These are phyloP conservation scores for Cryptococcus maquisensis DNA, from an alignment of 1,284 basidiomycete species.

Conservation along the genomic window DNA sequence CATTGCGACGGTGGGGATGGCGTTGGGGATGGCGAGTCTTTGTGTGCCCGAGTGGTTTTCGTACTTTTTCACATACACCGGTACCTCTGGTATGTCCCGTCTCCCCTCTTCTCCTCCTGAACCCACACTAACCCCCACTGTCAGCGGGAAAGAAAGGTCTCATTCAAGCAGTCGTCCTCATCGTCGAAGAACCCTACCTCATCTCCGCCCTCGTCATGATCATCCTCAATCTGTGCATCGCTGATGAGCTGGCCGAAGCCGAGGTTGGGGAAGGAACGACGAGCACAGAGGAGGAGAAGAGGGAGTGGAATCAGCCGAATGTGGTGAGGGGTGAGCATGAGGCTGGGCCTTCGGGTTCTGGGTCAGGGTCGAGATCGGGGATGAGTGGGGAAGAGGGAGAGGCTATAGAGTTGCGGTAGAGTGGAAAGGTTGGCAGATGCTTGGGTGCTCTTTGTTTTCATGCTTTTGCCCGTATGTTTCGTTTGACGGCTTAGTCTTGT, in stretches of 20 bases:
- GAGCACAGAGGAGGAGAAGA: slow-evolving; percentile 9
- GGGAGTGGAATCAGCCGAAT: slow-evolving; percentile 14
- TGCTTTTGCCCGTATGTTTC: no score
- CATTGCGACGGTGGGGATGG: slow-evolving; percentile 64
- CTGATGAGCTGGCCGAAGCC: slow-evolving; percentile 14
- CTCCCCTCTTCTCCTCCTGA: background rate
- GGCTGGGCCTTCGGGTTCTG: background rate
- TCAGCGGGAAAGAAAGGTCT: slow-evolving; percentile 65
- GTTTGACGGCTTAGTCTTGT: no score
- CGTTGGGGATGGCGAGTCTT: slow-evolving; percentile 66
- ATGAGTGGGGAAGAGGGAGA: background rate
- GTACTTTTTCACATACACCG: slow-evolving; percentile 42
- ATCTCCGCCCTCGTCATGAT: slow-evolving; percentile 33
- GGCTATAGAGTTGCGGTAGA: background rate
- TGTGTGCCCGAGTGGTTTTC: slow-evolving; percentile 44
- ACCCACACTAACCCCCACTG: background rate
- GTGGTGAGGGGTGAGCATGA: background rate
- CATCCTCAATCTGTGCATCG: slow-evolving; percentile 25
- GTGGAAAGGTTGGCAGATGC: background rate
- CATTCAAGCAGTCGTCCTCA: slow-evolving; percentile 70
- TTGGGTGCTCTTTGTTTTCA: background rate
- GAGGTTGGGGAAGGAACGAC: background rate
- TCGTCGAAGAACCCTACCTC: slow-evolving; percentile 62
- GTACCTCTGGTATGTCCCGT: slow-evolving; percentile 48
- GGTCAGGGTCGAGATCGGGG: background rate